phyloP scores from a whole-genome alignment of 148 eudicot genomes.

The Salicornia ramosissima region DNA sequence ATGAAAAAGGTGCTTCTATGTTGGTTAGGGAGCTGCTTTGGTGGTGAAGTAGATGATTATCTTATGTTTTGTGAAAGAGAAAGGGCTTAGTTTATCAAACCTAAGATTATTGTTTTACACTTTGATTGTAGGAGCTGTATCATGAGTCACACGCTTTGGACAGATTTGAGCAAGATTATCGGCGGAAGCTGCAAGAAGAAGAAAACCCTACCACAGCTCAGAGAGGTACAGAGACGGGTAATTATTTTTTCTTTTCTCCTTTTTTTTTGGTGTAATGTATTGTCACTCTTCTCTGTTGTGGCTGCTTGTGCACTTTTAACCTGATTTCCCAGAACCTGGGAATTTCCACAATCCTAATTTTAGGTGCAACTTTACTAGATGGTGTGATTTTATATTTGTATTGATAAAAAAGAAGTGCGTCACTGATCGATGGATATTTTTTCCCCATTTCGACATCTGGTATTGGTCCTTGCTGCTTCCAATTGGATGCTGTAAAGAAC shows the following conservation, averaged over 20 bases:
- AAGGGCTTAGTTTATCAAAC: neutral
- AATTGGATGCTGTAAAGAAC: too few relatives aligned
- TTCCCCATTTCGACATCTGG: neutral
- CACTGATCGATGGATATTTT: neutral
- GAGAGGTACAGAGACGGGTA: conserved; percentile 48
- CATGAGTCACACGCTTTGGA: conserved; percentile 97
- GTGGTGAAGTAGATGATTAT: neutral
- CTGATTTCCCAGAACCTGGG: too few relatives aligned
- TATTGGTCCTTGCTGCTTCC: neutral
- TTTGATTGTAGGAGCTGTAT: conserved; percentile 72
- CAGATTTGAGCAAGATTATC: conserved; percentile 92
- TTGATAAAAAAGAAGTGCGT: neutral
- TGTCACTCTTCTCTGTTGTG: neutral
- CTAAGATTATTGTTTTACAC: neutral
- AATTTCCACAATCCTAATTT: too few relatives aligned
- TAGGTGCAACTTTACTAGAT: neutral
- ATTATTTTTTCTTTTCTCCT: neutral
- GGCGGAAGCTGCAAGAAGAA: conserved; percentile 87
- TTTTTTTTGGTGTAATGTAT: too few relatives aligned
- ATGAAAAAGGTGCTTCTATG: neutral
- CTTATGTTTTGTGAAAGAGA: neutral
- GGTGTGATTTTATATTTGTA: neutral
- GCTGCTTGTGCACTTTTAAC: neutral
- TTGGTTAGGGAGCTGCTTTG: neutral
- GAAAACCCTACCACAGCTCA: conserved; percentile 66